Base-by-base conservation (phyloP, 768 basidiomycete species). In the Psilocybe sp. region DNA sequence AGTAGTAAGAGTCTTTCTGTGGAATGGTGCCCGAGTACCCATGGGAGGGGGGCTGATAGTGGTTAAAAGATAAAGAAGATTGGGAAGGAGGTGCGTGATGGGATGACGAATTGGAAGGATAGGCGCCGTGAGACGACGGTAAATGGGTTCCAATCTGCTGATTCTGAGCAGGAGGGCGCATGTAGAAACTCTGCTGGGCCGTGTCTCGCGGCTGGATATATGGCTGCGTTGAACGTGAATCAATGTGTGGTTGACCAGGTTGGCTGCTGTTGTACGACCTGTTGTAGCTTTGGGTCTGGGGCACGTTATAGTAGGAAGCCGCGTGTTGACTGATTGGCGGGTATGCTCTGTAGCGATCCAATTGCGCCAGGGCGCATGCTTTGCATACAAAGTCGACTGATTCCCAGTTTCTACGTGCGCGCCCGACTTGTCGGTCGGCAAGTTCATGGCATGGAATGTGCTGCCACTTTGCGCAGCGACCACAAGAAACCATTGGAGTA, bases 371-470 rank as follows among this genome's bases (percentile, higher is more conserved):
- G 46, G 64, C 77, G 65, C 90, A 92, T 32, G 71, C 71, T 40
- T 69, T 70, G 64, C 91, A 94, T 52, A 83, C 65, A 62, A 97
- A 97, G 37, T 93, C 89, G 47, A 88, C 89, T n/a, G 70, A 61
- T 44, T 89, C 81, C 94, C 94, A 97, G 57, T 94, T 83, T 15
- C 92, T 82, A 55, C 73, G 78, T 4, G 78, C 80, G 12, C 76
- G 77, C 18, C 91, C 87, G 39, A 79, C 77, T 16, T 73, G 68
- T 28, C 70, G 66, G 64, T 95, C 93, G 23, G 76, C 80, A 42
- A 67, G 69, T 60, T 96, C 89, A 60, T 95, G 91, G 60, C 94
- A 97, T 16, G 72, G 63, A 32, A 90, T 90, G 59, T 97, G 94
- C 59, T 96, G 94, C 94, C 93, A 97, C 64, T 83, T 83, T 12